Evolutionary conservation across 176 grass and related monocot genomes (phyloP), one percentile per base, ranked within the genome.

Genomic region (Ensete glaucum): DNA sequence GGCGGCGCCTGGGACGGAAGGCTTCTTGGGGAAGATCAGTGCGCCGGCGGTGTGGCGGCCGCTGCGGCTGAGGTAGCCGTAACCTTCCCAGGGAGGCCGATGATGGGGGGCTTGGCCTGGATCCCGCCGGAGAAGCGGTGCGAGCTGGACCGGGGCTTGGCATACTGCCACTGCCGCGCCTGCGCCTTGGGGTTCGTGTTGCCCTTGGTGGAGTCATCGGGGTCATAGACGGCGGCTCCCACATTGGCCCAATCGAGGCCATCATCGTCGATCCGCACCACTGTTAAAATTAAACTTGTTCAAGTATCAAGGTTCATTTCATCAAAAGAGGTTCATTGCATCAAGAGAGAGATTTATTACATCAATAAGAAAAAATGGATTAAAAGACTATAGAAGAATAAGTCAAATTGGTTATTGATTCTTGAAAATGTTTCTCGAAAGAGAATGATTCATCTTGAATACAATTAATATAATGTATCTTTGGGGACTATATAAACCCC

Each of bases 131-230:
- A 90, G 80, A 88, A 92, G 50, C 92, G 55, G 76, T 88, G 92
- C 55, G 85, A 84, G 29, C 75, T 82, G 2, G 73, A 73, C 17
- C 11, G 49, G 20, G 56, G 17, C 73, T 79, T 79, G 43, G 3
- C 34, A 27, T 26, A 16, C 24, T 73, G 34, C 2, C 52, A 19
- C 13, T 78, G 1, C 51, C 0, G 43, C 59, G 62, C 55, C 66
- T 88, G 21, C 74, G 78, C 87, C 80, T 96, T 96, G 10, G 92
- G 92, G 57, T 96, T 96, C 66, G 92, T 96, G 85, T 81, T 92
- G 64, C 86, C 92, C 82, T 86, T 96, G 43, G 88, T 81, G 1
- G 92, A 92, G 17, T 86, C 83, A 11, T 96, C 92, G 24, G 87
- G 89, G 62, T 86, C 89, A 72, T 89, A 96, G 75, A 86, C 92